Conservation (phyloP, 208 protist species). For the Angomonas deanei region DNA sequence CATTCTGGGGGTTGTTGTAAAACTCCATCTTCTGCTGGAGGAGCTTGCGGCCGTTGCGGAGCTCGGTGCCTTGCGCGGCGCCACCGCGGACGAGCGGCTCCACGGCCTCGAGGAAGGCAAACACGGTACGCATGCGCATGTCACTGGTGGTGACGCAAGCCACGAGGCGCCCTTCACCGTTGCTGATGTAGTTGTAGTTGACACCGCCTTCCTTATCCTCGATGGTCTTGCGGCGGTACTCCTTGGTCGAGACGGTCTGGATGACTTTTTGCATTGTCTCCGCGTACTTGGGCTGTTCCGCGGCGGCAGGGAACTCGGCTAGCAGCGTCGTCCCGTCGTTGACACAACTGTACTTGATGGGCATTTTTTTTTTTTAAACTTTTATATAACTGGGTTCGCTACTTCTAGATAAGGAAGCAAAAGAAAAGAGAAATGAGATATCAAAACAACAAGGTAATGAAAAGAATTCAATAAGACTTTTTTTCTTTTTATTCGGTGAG, state of each 20-base stretch:
- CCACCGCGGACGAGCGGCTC: conserved; percentile 75
- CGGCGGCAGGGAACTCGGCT: conserved; percentile 72
- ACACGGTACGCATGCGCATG: conserved; percentile 89
- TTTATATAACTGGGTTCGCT: too few relatives aligned
- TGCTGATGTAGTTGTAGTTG: conserved; percentile 91
- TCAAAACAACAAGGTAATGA: not conserved
- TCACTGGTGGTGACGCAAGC: conserved; percentile 82
- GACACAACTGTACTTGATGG: conserved; percentile 89
- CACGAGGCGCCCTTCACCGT: conserved; percentile 83
- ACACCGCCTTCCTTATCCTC: conserved; percentile 88
- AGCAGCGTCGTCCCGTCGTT: conserved; percentile 76
- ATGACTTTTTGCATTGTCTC: conserved; percentile 90
- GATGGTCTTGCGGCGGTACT: conserved; percentile 87
- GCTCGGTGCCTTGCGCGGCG: conserved; percentile 39
- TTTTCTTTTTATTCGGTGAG: not conserved
- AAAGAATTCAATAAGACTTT: not conserved
- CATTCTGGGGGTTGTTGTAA: conserved; percentile 90
- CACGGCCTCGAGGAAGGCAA: conserved; percentile 87
- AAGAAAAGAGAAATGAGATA: not conserved
- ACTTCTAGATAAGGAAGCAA: too few relatives aligned
- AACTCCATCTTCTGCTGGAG: conserved; percentile 92
- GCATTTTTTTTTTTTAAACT: conserved; percentile 32
- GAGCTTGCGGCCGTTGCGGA: conserved; percentile 88
- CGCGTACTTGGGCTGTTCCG: conserved; percentile 66
- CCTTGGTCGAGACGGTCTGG: conserved; percentile 67